These are phyloP conservation scores for Leccinum broughii DNA, from an alignment of 768 basidiomycete genomes.

Conservation along the genomic window DNA sequence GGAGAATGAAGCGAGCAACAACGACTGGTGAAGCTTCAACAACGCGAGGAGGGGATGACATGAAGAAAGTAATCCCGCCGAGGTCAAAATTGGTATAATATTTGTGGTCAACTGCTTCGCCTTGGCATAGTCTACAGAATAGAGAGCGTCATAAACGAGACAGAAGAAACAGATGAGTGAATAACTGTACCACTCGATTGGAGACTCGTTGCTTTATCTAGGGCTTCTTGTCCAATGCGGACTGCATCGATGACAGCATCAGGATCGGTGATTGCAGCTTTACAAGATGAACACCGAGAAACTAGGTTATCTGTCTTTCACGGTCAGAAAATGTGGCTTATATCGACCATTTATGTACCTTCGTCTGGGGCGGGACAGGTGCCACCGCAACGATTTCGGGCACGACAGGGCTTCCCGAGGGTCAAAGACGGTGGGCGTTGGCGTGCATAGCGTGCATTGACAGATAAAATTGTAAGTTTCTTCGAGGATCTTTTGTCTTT, in stretches of 20 bases:
- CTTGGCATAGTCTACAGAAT: conserved; percentile 53
- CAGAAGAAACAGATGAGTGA: background rate
- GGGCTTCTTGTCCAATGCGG: conserved; percentile 69
- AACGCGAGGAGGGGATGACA: conserved; percentile 79
- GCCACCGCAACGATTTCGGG: conserved; percentile 65
- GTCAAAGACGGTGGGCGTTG: conserved; percentile 42
- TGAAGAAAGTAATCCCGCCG: conserved; percentile 59
- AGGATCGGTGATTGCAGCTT: conserved; percentile 45
- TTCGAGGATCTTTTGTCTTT: conserved; percentile 56
- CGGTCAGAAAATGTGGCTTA: background rate
- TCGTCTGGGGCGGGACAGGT: conserved; percentile 61
- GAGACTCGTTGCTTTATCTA: conserved; percentile 66
- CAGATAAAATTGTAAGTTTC: conserved; percentile 84
- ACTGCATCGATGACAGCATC: conserved; percentile 62
- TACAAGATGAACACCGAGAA: conserved; percentile 58
- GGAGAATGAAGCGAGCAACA: conserved; percentile 57
- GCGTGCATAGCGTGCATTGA: conserved; percentile 57
- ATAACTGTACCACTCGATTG: conserved; percentile 55
- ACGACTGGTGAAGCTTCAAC: conserved; percentile 65
- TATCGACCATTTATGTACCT: conserved; percentile 39
- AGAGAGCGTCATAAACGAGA: background rate
- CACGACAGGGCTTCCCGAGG: conserved; percentile 70
- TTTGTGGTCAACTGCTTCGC: conserved; percentile 62
- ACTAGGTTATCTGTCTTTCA: conserved; percentile 44
- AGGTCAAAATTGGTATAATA: conserved; percentile 62